Percentiles rank a stretch among this genome's conserved stretches.
Evolutionary conservation across 139 green algal genomes (phyloP).

Genomic region (Chlamydomonas schloesseri): DNA sequence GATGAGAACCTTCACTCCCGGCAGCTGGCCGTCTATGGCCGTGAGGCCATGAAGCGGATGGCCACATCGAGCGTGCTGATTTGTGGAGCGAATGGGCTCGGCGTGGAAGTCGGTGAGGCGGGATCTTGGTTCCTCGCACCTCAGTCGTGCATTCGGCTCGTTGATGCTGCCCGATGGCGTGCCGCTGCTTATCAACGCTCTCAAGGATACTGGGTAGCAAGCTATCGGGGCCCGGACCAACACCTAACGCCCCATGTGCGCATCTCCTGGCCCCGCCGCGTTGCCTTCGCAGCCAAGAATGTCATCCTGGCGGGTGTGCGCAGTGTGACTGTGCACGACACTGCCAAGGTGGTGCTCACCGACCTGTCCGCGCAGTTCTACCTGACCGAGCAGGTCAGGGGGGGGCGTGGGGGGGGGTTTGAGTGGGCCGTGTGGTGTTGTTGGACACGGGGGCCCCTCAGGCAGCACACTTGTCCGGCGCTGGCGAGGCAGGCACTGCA

Average conservation of each 20-base stretch:
- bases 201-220: too few species aligned
- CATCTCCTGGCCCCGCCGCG: too few species aligned
- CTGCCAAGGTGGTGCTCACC: slow-evolving; percentile 51
- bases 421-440: too few species aligned
- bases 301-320: slow-evolving; percentile 97
- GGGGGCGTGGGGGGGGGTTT: not conserved
- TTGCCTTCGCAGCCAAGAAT: slow-evolving; percentile 93
- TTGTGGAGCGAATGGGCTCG: slow-evolving; percentile 87
- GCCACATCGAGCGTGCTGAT: slow-evolving; percentile 89
- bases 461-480: too few species aligned
- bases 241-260: too few species aligned
- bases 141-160: too few species aligned
- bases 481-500: too few species aligned
- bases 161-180: not conserved
- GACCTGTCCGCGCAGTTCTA: slow-evolving; percentile 97
- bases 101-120: slow-evolving; percentile 89
- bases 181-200: not conserved
- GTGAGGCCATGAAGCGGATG: slow-evolving; percentile 94
- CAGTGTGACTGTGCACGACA: slow-evolving; percentile 91
- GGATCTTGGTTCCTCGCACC: not conserved
- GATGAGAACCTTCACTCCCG: slow-evolving; percentile 98
- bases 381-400: slow-evolving; percentile 81
- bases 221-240: too few species aligned
- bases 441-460: not conserved
- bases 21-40: slow-evolving; percentile 98